A percentile compares a stretch with the other conserved stretches of the same genome.
These are phyloP conservation scores for Claviceps cyperi DNA, from an alignment of 2,329 filamentous ascomycete species.

Conservation along the genomic window DNA sequence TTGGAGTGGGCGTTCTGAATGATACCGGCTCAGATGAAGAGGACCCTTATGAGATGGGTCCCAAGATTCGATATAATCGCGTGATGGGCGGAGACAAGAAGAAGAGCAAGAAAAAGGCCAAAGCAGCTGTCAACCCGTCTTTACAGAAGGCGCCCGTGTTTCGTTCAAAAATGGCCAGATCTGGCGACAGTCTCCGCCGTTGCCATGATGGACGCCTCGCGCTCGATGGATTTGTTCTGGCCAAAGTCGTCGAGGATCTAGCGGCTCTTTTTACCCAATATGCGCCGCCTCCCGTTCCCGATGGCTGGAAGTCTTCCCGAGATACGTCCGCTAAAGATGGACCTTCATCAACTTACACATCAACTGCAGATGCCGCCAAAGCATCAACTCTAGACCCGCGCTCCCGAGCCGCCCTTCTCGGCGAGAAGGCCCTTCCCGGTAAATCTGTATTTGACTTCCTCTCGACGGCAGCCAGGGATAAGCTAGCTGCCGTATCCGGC, in stretches of 20 bases:
- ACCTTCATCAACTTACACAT: conserved; percentile 32
- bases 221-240: conserved; percentile 65
- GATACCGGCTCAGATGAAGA: conserved; percentile 92
- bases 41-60: conserved; percentile 84
- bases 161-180: conserved; percentile 41
- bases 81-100: conserved; percentile 70
- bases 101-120: conserved; percentile 51
- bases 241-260: conserved; percentile 31
- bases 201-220: conserved; percentile 76
- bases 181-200: conserved; percentile 29
- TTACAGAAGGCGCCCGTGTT: conserved; percentile 58
- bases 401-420: conserved; percentile 63
- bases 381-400: conserved; percentile 61
- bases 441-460: conserved; percentile 96
- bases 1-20: conserved; percentile 81
- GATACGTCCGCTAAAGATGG: conserved; percentile 8
- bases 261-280: conserved; percentile 27
- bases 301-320: conserved; percentile 58
- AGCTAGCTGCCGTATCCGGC: conserved; percentile 61
- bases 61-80: conserved; percentile 75
- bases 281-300: conserved; percentile 51
- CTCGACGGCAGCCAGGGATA: conserved; percentile 60
- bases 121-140: conserved; percentile 45
- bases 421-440: conserved; percentile 62
- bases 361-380: conserved; percentile 65